These are phyloP conservation scores for Melaleuca alternifolia DNA, from an alignment of 345 rosid species.

Conservation along the genomic window DNA sequence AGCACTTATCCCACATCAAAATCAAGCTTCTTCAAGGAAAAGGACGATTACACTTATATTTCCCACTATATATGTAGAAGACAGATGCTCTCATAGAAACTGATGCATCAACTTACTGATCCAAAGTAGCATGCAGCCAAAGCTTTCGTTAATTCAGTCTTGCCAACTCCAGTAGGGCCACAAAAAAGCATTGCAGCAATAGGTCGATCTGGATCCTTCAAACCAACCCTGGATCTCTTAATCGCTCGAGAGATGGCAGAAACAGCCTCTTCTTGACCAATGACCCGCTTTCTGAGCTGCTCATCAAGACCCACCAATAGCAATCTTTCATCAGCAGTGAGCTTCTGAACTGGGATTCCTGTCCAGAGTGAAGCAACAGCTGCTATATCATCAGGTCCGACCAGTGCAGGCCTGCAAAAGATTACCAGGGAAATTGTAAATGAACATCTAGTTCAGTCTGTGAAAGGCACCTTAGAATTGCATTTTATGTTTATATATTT, in stretches of 20 bases:
- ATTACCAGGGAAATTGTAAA: background rate
- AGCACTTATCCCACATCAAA: background rate
- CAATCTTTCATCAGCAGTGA: constrained; percentile 85
- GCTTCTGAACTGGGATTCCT: constrained; percentile 94
- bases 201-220: constrained; percentile 87
- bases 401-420: constrained; percentile 46
- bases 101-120: constrained; percentile 40
- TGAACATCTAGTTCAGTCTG: background rate
- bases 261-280: constrained; percentile 98
- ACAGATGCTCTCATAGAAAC: background rate
- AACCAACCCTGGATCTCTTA: constrained; percentile 84
- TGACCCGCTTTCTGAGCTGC: constrained; percentile 62
- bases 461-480: constrained; percentile 3
- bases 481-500: background rate
- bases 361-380: constrained; percentile 93
- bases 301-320: constrained; percentile 73
- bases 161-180: constrained; percentile 98
- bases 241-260: constrained; percentile 89
- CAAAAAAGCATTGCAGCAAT: constrained; percentile 95
- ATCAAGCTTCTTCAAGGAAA: background rate
- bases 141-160: constrained; percentile 91
- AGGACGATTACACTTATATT: background rate
- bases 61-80: background rate
- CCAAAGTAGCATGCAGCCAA: constrained; percentile 82
- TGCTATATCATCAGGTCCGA: constrained; percentile 94